Evolutionary conservation across 495 filamentous ascomycete species (phyloP).

Genomic region (Chaetomidium leptoderma): DNA sequence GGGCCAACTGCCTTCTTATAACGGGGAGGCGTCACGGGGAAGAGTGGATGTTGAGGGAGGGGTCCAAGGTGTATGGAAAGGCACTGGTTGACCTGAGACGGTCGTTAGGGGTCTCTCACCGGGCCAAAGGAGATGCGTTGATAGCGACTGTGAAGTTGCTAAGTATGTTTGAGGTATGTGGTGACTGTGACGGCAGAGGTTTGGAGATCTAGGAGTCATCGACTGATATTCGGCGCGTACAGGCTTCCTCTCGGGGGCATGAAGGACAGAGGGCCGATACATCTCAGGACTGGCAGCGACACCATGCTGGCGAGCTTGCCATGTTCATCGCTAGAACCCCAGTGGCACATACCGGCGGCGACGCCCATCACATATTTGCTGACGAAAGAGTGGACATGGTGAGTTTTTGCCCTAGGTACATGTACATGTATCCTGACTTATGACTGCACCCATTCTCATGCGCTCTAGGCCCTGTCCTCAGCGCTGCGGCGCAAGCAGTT

Average conservation of each 20-base stretch:
- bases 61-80: conserved; percentile 8
- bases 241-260: not conserved
- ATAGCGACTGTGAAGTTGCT: conserved; percentile 19
- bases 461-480: conserved; percentile 15
- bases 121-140: not conserved
- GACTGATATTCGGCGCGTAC: not conserved
- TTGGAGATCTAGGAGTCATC: not conserved
- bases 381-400: conserved; percentile 21
- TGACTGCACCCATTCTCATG: too few species aligned
- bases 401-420: too few species aligned
- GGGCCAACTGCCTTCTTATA: conserved; percentile 17
- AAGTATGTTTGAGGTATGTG: conserved; percentile 19
- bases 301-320: conserved; percentile 18
- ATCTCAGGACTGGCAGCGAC: conserved; percentile 13
- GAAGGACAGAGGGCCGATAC: not conserved
- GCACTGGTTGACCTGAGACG: conserved; percentile 9
- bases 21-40: not conserved
- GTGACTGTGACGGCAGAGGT: not conserved
- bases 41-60: conserved; percentile 15
- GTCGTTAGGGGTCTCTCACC: not conserved
- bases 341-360: conserved; percentile 8
- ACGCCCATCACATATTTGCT: conserved; percentile 18
- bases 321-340: conserved; percentile 17
- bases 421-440: too few species aligned
- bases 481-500: conserved; percentile 18